These are phyloP conservation scores for Trypanosoma theileri DNA, from an alignment of 208 protist genomes.

Conservation along the genomic window DNA sequence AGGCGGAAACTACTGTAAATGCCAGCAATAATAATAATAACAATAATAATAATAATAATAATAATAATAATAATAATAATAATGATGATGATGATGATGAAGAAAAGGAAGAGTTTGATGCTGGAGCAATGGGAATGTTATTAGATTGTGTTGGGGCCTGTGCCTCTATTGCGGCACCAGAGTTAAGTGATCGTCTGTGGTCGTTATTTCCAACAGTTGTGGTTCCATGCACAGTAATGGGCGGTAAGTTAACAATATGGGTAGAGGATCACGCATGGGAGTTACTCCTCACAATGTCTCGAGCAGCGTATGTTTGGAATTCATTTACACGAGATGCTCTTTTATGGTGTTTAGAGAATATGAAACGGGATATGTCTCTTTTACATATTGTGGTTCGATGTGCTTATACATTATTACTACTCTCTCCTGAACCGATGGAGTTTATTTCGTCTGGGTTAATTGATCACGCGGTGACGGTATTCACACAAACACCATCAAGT, in stretches of 20 bases:
- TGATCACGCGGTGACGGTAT: conserved; percentile 30
- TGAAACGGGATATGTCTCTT: conserved; percentile 46
- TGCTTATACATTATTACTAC: conserved; percentile 48
- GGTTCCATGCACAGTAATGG: conserved; percentile 52
- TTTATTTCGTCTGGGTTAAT: conserved; percentile 17
- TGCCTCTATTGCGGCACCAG: conserved; percentile 24
- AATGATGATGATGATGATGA: conserved; percentile 28
- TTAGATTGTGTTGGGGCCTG: conserved; percentile 60
- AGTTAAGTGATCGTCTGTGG: conserved; percentile 41
- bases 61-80: neutral
- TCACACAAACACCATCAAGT: conserved; percentile 31
- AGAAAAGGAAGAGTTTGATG: conserved; percentile 28
- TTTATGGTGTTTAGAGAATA: conserved; percentile 45
- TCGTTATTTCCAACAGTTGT: conserved; percentile 47
- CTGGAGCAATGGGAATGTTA: conserved; percentile 45
- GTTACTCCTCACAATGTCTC: conserved; percentile 55
- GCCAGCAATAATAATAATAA: neutral
- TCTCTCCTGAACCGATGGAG: conserved; percentile 34
- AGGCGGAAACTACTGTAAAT: conserved; percentile 4
- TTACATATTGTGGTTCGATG: conserved; percentile 53
- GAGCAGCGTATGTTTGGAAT: conserved; percentile 29
- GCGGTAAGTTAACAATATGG: conserved; percentile 43
- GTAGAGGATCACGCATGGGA: conserved; percentile 84
- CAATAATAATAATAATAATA: conserved; percentile 23
- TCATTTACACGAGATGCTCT: conserved; percentile 33